phyloP scores from a whole-genome alignment of 306 rosid species.

The Chamaecrista fasciculata region DNA sequence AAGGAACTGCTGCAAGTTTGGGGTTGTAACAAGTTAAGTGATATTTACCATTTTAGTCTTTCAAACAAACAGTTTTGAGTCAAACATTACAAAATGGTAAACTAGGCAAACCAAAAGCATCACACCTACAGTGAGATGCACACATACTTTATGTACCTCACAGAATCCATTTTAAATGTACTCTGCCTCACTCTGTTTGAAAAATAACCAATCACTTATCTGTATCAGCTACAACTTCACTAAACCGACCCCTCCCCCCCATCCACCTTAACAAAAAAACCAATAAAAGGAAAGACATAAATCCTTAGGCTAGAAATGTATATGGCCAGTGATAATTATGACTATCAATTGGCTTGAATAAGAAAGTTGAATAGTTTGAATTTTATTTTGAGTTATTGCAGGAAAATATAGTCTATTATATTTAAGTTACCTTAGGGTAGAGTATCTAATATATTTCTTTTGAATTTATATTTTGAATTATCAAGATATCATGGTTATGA shows the following conservation, averaged over 20 bases:
- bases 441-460: too few species aligned
- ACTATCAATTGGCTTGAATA: too few species aligned
- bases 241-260: background rate
- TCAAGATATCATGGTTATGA: too few species aligned
- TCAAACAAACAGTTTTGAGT: background rate
- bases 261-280: too few species aligned
- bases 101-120: background rate
- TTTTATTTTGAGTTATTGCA: too few species aligned
- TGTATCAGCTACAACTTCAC: background rate
- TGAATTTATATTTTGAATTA: too few species aligned
- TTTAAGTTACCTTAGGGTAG: too few species aligned
- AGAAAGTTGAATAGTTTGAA: too few species aligned
- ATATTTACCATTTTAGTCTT: background rate
- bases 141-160: background rate
- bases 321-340: too few species aligned
- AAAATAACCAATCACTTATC: background rate
- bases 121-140: background rate
- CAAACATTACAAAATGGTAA: background rate
- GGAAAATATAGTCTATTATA: too few species aligned
- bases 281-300: background rate
- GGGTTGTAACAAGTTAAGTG: background rate
- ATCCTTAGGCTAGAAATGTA: background rate
- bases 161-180: background rate
- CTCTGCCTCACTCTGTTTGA: background rate
- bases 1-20: background rate